Conservation (phyloP, 2,329 filamentous ascomycete genomes). For the Ophiocordyceps camponoti-rufipedis region DNA sequence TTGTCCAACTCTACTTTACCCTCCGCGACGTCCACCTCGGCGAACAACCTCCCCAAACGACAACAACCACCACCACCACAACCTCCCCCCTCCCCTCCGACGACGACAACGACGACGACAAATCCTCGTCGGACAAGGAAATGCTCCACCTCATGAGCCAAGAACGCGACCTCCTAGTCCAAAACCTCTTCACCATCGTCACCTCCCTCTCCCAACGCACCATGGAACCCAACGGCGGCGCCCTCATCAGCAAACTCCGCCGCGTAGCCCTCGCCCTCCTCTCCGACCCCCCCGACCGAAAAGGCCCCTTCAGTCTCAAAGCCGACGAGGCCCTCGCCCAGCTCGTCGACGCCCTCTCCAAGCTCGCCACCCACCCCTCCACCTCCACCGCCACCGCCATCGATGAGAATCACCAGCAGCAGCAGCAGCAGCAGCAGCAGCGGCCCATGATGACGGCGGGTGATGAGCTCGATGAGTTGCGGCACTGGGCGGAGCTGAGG, state of each 20-base stretch:
- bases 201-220: constrained; percentile 67
- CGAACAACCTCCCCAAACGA: constrained; percentile 15
- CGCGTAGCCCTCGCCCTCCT: constrained; percentile 69
- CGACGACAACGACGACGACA: too few species aligned
- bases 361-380: constrained; percentile 21
- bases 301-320: constrained; percentile 29
- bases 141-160: constrained; percentile 48
- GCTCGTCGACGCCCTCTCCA: constrained; percentile 58
- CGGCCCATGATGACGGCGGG: constrained; percentile 29
- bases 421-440: too few species aligned
- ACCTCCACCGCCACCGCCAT: neutral
- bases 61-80: neutral
- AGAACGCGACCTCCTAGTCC: constrained; percentile 67
- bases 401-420: neutral
- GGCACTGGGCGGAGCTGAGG: constrained; percentile 60
- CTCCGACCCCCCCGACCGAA: constrained; percentile 33
- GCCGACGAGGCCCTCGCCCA: constrained; percentile 54
- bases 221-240: constrained; percentile 55
- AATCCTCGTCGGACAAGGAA: too few species aligned
- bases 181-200: constrained; percentile 58
- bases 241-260: constrained; percentile 65
- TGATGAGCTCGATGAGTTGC: constrained; percentile 59
- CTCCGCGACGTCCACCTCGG: constrained; percentile 47
- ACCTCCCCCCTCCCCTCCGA: constrained; percentile 9
- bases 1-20: constrained; percentile 73